These are phyloP conservation scores for Wickerhamomyces sydowiorum DNA, from an alignment of 805 yeast genomes.

Conservation along the genomic window DNA sequence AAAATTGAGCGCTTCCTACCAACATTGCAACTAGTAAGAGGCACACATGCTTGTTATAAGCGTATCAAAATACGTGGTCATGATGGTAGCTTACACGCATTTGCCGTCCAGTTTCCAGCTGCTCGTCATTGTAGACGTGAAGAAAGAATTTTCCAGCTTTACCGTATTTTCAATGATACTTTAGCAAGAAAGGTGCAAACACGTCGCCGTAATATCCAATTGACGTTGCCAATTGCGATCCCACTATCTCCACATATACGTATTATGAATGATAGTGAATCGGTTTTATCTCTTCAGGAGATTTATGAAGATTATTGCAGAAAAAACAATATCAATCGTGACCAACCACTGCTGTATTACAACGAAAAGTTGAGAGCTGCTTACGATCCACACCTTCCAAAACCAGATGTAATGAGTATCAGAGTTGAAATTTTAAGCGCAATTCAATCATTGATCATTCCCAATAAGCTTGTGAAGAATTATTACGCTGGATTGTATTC, in stretches of 20 bases:
- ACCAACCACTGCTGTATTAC: slow-evolving; percentile 84
- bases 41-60: slow-evolving; percentile 85
- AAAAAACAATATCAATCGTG: slow-evolving; percentile 66
- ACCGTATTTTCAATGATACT: slow-evolving; percentile 81
- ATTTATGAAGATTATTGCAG: slow-evolving; percentile 87
- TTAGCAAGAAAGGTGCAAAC: slow-evolving; percentile 80
- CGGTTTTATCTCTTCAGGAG: slow-evolving; percentile 68
- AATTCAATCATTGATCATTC: slow-evolving; percentile 82
- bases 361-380: slow-evolving; percentile 86
- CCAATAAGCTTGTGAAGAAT: slow-evolving; percentile 74
- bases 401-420: slow-evolving; percentile 84
- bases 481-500: slow-evolving; percentile 67
- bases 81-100: slow-evolving; percentile 87
- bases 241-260: slow-evolving; percentile 95
- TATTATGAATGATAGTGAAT: slow-evolving; percentile 75
- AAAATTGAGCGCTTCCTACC: slow-evolving; percentile 93
- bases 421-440: slow-evolving; percentile 89
- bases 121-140: slow-evolving; percentile 97
- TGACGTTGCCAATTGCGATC: slow-evolving; percentile 86
- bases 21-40: slow-evolving; percentile 79
- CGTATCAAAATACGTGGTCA: slow-evolving; percentile 87
- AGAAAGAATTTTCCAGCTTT: slow-evolving; percentile 87
- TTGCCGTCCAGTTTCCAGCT: slow-evolving; percentile 96
- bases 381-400: slow-evolving; percentile 87
- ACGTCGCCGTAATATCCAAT: slow-evolving; percentile 75